A percentile compares a stretch with the other conserved stretches of the same genome.
Evolutionary conservation across 108 stramenopile genomes (phyloP).

Genomic region (Pelagomonas calceolata): DNA sequence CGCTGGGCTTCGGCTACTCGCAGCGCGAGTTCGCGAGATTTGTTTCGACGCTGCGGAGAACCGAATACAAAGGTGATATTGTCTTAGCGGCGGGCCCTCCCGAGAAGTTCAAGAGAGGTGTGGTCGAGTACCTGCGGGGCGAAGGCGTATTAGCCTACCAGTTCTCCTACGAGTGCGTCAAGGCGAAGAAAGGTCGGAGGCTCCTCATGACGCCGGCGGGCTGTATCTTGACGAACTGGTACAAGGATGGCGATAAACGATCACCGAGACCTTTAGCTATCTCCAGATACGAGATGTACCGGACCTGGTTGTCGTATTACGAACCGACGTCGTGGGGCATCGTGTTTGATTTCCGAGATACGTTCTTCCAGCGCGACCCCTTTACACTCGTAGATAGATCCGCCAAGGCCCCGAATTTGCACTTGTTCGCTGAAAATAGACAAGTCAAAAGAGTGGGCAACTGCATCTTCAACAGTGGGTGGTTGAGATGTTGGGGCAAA

Average conservation of each 20-base stretch:
- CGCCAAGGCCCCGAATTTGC: neutral
- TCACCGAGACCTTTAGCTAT: slow-evolving; percentile 3
- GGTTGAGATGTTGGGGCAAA: slow-evolving; percentile 14
- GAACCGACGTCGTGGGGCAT: slow-evolving; percentile 4
- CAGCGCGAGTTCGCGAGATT: slow-evolving; percentile 1
- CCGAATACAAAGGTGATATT: slow-evolving; percentile 8
- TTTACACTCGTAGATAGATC: neutral
- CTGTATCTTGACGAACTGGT: slow-evolving; percentile 11
- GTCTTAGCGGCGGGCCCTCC: slow-evolving; percentile 8
- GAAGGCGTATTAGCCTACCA: slow-evolving; percentile 10
- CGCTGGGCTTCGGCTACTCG: neutral
- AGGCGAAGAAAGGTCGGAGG: neutral
- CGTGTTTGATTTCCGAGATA: slow-evolving; percentile 19
- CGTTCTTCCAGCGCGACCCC: slow-evolving; percentile 16
- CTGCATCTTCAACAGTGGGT: slow-evolving; percentile 11
- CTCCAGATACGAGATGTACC: slow-evolving; percentile 13
- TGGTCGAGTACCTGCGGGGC: slow-evolving; percentile 7
- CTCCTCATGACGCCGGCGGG: neutral
- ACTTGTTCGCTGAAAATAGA: slow-evolving; percentile 12
- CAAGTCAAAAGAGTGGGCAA: slow-evolving; percentile 16
- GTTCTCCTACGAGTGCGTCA: slow-evolving; percentile 10
- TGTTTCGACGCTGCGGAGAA: slow-evolving; percentile 6
- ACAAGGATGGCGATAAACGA: slow-evolving; percentile 2
- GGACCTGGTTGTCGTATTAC: slow-evolving; percentile 6
- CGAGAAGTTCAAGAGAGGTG: slow-evolving; percentile 10